These are phyloP conservation scores for Termitomyces sp. DNA, from an alignment of 768 basidiomycete species.

Conservation along the genomic window DNA sequence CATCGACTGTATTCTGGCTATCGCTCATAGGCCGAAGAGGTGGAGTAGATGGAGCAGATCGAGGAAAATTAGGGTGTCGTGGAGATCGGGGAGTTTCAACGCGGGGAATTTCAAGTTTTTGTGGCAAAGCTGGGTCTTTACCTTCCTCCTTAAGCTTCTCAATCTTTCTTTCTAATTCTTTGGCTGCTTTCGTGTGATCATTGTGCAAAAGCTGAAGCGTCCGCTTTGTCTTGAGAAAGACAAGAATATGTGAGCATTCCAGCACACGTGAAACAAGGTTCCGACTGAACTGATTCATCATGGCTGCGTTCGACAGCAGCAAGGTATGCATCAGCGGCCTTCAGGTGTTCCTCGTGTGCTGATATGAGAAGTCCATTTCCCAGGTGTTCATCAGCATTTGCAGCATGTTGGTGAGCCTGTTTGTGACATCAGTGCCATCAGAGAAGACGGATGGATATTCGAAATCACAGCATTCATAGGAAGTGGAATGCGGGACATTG, in stretches of 20 bases:
- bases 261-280: slow-evolving; percentile 2
- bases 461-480: slow-evolving; percentile 47
- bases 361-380: slow-evolving; percentile 64
- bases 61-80: slow-evolving; percentile 25
- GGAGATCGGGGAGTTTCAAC: slow-evolving; percentile 21
- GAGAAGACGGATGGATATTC: neutral
- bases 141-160: slow-evolving; percentile 70
- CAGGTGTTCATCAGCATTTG: slow-evolving; percentile 70
- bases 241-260: neutral
- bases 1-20: slow-evolving; percentile 65
- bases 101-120: slow-evolving; percentile 40
- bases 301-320: slow-evolving; percentile 68
- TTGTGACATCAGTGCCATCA: slow-evolving; percentile 2
- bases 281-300: slow-evolving; percentile 61
- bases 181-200: slow-evolving; percentile 65
- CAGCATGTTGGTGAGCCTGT: slow-evolving; percentile 80
- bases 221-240: slow-evolving; percentile 58
- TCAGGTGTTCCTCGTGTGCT: slow-evolving; percentile 68
- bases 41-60: slow-evolving; percentile 42
- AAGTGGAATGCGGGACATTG: slow-evolving; percentile 29
- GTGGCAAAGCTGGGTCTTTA: slow-evolving; percentile 70
- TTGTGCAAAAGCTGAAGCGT: slow-evolving; percentile 72
- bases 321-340: slow-evolving; percentile 72
- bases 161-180: slow-evolving; percentile 69
- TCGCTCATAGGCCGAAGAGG: slow-evolving; percentile 44